Percentiles rank a stretch among this genome's conserved stretches.
phyloP scores from a whole-genome alignment of 768 basidiomycete genomes.

The Ramaria rubella region DNA sequence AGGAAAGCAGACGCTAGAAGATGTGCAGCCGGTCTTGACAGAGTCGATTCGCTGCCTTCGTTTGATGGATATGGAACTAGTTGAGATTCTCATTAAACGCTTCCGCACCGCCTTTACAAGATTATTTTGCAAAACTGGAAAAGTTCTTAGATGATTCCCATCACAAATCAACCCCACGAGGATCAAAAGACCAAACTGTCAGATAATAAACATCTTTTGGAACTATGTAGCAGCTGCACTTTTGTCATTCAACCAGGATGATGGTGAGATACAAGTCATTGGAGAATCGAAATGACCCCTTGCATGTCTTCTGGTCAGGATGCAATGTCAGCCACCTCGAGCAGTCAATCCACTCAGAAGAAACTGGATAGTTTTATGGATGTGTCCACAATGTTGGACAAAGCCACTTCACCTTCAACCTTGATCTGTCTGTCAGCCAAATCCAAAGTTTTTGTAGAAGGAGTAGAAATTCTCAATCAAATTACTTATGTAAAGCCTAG shows the following conservation, averaged over 20 bases:
- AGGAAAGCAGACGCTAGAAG: slow-evolving; percentile 68
- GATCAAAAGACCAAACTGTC: slow-evolving; percentile 49
- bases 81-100: slow-evolving; percentile 71
- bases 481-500: no score
- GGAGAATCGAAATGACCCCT: neutral
- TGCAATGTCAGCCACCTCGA: neutral
- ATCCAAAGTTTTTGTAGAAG: neutral
- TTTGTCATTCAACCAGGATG: slow-evolving; percentile 52
- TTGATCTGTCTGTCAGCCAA: neutral
- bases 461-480: neutral
- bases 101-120: slow-evolving; percentile 60
- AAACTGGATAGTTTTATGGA: neutral
- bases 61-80: slow-evolving; percentile 84
- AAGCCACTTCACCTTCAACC: neutral
- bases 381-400: neutral
- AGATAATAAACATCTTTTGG: slow-evolving; percentile 48
- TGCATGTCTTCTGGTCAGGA: neutral
- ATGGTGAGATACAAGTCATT: slow-evolving; percentile 44
- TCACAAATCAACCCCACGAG: slow-evolving; percentile 30
- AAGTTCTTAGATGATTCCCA: slow-evolving; percentile 58
- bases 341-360: neutral
- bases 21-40: slow-evolving; percentile 70
- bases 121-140: slow-evolving; percentile 57
- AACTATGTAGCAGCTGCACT: slow-evolving; percentile 66
- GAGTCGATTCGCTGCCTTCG: slow-evolving; percentile 85